These are phyloP conservation scores for Lepidium campestre DNA, from an alignment of 441 rosid genomes.

Conservation along the genomic window DNA sequence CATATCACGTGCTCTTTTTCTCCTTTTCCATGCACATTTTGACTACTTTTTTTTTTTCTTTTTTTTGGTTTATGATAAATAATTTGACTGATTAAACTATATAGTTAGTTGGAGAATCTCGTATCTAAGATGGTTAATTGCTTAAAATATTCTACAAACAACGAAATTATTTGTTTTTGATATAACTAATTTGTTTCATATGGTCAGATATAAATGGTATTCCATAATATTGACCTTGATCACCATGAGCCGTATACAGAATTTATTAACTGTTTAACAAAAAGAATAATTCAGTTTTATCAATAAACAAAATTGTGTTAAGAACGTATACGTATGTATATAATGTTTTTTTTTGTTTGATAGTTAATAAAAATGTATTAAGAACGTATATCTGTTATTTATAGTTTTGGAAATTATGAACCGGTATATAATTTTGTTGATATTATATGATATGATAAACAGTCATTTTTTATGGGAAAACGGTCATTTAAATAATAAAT, in stretches of 20 bases:
- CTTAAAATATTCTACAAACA: not conserved
- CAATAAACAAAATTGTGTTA: no score
- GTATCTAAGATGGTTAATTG: not conserved
- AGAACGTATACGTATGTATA: no score
- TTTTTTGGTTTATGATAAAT: not conserved
- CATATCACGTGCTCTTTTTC: constrained; percentile 21
- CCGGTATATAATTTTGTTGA: not conserved
- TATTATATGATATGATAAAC: no score
- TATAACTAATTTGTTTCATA: not conserved
- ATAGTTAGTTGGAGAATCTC: not conserved
- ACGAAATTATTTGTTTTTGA: not conserved
- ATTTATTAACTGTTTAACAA: not conserved
- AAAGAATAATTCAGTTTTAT: not conserved
- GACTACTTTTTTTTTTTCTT: not conserved
- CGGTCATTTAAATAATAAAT: no score
- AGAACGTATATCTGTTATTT: no score
- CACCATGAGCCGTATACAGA: not conserved
- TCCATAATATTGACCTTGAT: no score
- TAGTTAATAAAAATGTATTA: no score
- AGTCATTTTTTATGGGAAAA: no score
- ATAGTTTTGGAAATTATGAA: no score
- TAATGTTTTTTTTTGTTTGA: no score
- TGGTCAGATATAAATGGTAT: no score
- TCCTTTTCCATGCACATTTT: constrained; percentile 18
- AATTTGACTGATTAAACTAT: not conserved